Evolutionary conservation across 1,139 yeast genomes (phyloP).

Genomic region (Nakaseomyces delphensis): DNA sequence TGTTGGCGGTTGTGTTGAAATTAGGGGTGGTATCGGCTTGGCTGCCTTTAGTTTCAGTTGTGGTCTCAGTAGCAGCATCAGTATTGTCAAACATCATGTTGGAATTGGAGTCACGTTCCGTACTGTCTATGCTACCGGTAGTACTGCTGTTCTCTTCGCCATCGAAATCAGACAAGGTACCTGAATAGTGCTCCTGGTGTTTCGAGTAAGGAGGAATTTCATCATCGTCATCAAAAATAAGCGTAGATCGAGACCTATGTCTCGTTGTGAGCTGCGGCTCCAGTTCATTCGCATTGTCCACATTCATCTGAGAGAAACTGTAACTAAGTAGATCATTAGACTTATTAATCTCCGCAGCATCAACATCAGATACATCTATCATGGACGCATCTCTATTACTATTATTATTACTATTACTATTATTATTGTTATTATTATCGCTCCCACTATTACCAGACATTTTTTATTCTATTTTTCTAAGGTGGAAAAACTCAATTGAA

Average conservation of each 20-base stretch:
- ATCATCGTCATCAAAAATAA: conserved; percentile 20
- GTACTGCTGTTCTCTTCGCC: conserved; percentile 4
- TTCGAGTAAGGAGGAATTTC: conserved; percentile 16
- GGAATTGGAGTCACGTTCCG: conserved; percentile 2
- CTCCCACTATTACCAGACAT: conserved; percentile 2
- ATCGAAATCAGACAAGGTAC: conserved; percentile 12
- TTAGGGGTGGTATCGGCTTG: not conserved
- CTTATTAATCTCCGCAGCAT: not conserved
- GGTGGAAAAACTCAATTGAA: too few species aligned
- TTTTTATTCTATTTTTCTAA: too few species aligned
- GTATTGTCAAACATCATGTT: not conserved
- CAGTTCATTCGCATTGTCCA: conserved; percentile 23
- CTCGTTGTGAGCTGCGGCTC: conserved; percentile 12
- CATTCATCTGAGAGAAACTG: conserved; percentile 30
- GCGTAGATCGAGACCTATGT: conserved; percentile 13
- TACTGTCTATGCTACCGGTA: conserved; percentile 8
- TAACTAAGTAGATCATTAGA: conserved; percentile 17
- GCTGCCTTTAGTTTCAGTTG: not conserved
- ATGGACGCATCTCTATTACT: conserved; percentile 9
- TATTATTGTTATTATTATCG: conserved; percentile 6
- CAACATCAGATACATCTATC: conserved; percentile 8
- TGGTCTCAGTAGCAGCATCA: not conserved
- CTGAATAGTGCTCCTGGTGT: conserved; percentile 12
- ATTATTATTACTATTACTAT: conserved; percentile 2
- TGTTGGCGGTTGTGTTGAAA: not conserved